A percentile compares a stretch with the other conserved stretches of the same genome.
These are phyloP conservation scores for Grosmannia clavigera DNA, from an alignment of 2,329 filamentous ascomycete genomes.

Conservation along the genomic window DNA sequence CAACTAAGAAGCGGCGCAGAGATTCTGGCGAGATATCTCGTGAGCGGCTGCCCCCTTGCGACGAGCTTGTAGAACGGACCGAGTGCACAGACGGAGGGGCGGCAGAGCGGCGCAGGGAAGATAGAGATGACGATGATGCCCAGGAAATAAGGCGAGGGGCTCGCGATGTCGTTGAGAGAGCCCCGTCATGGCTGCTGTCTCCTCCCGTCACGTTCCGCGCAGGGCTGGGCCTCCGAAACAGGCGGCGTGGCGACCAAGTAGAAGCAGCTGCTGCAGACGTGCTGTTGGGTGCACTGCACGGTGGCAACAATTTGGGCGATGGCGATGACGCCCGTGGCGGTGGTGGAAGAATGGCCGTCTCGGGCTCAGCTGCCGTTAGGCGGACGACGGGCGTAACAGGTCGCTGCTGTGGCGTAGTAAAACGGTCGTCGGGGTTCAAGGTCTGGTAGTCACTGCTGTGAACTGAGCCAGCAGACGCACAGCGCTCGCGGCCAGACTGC, in stretches of 20 bases:
- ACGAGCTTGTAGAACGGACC: conserved; percentile 17
- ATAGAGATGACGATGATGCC: conserved; percentile 2
- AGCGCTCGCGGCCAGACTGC: conserved; percentile 44
- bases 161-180: neutral
- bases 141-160: conserved; percentile 12
- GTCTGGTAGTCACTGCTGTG: conserved; percentile 51
- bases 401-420: conserved; percentile 52
- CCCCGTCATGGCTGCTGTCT: neutral
- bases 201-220: neutral
- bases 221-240: conserved; percentile 9
- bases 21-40: conserved; percentile 45
- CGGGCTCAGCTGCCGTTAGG: conserved; percentile 17
- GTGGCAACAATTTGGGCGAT: neutral
- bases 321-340: neutral
- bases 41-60: conserved; percentile 25
- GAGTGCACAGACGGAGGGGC: conserved; percentile 1
- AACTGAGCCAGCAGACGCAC: conserved; percentile 52
- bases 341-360: neutral
- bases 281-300: neutral
- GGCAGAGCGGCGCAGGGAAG: neutral
- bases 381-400: conserved; percentile 24
- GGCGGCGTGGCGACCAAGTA: conserved; percentile 8
- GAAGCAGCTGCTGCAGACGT: neutral
- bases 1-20: conserved; percentile 36
- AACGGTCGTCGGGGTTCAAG: conserved; percentile 68